phyloP scores from a whole-genome alignment of 495 filamentous ascomycete species.

The Penicillium alfredii region DNA sequence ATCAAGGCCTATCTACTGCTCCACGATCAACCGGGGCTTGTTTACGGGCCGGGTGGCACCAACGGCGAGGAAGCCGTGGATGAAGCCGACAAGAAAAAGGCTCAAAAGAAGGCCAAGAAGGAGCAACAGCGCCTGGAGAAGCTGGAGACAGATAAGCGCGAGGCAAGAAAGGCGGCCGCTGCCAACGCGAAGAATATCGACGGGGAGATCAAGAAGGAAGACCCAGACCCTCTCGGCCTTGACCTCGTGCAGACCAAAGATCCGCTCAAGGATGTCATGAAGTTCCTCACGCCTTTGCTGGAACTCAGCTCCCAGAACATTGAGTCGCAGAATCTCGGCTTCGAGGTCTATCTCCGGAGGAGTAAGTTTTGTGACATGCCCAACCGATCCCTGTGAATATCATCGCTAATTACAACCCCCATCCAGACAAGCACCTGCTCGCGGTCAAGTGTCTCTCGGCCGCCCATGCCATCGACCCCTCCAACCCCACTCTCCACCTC shows the following conservation, averaged over 20 bases:
- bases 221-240: constrained; percentile 77
- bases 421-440: constrained; percentile 72
- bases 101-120: constrained; percentile 89
- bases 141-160: constrained; percentile 76
- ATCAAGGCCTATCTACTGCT: constrained; percentile 75
- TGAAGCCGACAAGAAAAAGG: constrained; percentile 79
- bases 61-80: constrained; percentile 55
- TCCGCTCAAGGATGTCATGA: constrained; percentile 79
- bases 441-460: constrained; percentile 81
- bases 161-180: constrained; percentile 45
- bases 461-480: constrained; percentile 59
- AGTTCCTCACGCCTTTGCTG: constrained; percentile 74
- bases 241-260: constrained; percentile 72
- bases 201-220: constrained; percentile 66
- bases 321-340: constrained; percentile 75
- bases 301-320: constrained; percentile 78
- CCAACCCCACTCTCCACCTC: constrained; percentile 71
- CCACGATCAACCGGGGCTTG: constrained; percentile 67
- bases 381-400: background rate
- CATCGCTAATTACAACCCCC: constrained; percentile 17
- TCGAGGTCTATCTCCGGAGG: constrained; percentile 79
- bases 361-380: constrained; percentile 46
- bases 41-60: constrained; percentile 46
- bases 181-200: constrained; percentile 43
- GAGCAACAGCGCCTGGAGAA: constrained; percentile 81